A percentile compares a stretch with the other conserved stretches of the same genome.
These are phyloP conservation scores for Metarhizium humberi DNA, from an alignment of 2,329 filamentous ascomycete species.

Conservation along the genomic window DNA sequence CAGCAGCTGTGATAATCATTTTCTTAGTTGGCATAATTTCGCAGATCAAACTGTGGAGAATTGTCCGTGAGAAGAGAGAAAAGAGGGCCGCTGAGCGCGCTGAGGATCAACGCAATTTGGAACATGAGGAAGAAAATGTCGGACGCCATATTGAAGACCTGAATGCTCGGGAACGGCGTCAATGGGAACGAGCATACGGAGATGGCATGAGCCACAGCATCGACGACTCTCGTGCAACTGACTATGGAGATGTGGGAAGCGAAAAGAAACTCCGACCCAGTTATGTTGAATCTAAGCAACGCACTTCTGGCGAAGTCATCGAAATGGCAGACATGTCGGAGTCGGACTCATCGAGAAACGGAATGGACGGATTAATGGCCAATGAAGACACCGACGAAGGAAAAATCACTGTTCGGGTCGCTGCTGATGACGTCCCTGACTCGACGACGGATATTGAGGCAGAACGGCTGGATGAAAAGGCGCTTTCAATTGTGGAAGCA, in stretches of 20 bases:
- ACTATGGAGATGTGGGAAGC: conserved; percentile 37
- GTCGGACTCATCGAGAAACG: conserved; percentile 18
- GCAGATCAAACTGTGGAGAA: conserved; percentile 77
- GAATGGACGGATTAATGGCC: conserved; percentile 30
- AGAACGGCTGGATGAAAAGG: conserved; percentile 21
- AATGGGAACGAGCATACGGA: conserved; percentile 75
- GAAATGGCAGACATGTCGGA: conserved; percentile 44
- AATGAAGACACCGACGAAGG: conserved; percentile 31
- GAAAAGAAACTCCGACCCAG: conserved; percentile 32
- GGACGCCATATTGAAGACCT: conserved; percentile 56
- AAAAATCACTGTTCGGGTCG: conserved; percentile 44
- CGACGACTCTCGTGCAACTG: conserved; percentile 37
- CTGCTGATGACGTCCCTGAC: conserved; percentile 34
- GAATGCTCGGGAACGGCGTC: conserved; percentile 50
- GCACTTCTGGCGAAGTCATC: conserved; percentile 35
- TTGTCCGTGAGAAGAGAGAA: conserved; percentile 56
- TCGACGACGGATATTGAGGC: conserved; percentile 15
- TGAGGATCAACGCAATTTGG: conserved; percentile 43
- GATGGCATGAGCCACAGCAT: conserved; percentile 35
- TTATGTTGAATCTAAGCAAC: conserved; percentile 24
- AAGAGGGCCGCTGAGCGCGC: conserved; percentile 40
- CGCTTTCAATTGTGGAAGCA: conserved; percentile 10
- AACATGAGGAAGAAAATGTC: conserved; percentile 59
- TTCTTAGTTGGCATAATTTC: conserved; percentile 69
- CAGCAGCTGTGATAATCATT: conserved; percentile 67